phyloP scores from a whole-genome alignment of 345 rosid species.

The Eucalyptus urophylla region DNA sequence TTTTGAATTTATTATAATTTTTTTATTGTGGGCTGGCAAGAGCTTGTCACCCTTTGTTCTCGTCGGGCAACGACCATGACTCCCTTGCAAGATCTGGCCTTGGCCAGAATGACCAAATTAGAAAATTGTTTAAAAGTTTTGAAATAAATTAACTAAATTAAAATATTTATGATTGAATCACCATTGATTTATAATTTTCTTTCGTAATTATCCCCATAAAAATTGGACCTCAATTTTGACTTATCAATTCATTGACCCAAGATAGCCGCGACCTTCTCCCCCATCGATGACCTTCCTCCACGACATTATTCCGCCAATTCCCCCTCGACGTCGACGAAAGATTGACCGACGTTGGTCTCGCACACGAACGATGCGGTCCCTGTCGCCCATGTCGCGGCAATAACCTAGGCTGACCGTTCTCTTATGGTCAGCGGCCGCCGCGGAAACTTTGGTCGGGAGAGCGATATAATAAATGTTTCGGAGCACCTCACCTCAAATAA shows the following conservation, averaged over 20 bases:
- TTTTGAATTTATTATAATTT: neutral
- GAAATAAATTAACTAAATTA: neutral
- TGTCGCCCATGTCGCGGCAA: neutral
- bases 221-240: neutral
- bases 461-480: neutral
- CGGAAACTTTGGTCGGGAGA: neutral
- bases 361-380: neutral
- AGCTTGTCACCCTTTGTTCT: neutral
- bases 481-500: neutral
- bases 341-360: neutral
- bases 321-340: neutral
- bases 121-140: neutral
- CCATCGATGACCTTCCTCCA: neutral
- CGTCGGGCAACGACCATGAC: accelerated
- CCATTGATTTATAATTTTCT: neutral
- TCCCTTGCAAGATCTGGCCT: neutral
- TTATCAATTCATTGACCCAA: neutral
- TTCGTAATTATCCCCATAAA: neutral
- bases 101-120: accelerated
- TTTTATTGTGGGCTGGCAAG: neutral
- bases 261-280: neutral
- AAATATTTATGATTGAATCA: accelerated
- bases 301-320: neutral
- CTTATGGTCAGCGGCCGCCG: neutral
- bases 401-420: neutral